Evolutionary conservation across 768 basidiomycete species (phyloP), one percentile per base, ranked within the genome.

Genomic region (Boletus pseudo-olivaceus): DNA sequence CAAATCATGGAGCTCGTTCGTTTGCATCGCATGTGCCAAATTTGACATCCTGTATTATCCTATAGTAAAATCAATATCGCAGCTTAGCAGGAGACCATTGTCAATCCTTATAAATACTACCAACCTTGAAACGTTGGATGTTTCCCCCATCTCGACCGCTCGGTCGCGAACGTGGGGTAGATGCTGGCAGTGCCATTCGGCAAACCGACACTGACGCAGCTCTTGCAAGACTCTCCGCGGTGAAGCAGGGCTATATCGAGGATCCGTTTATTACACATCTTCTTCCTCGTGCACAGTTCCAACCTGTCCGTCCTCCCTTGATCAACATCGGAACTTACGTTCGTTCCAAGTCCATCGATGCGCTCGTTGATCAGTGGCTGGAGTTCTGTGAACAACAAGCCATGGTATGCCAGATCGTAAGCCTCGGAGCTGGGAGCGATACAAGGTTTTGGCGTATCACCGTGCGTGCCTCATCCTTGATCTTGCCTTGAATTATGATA

Each of bases 291-390:
- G 76, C 86, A 3, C 83, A 85, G 62, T 72, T 84, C 27, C 78
- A 81, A 49, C 77, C 80, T 2, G 52, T 69, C 4, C 78, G 88
- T 1, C 87, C 94, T 2, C 96, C 95, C 0, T 72, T 98, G 62
- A 98, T 98, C 76, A 98, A 98, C 68, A 78, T 96, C 40, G 97
- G 97, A 17, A 99, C 97, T 1, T 90, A 88, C 62, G 83, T 96
- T 54, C 82, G 96, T 53, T 84, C 90, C 0, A 76, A 80, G 51
- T 90, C 84, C 7, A 82, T 98, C 35, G 97, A 97, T 62, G 70
- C 72, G 37, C 81, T 96, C 12, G 83, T 95, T 1, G 72, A 82
- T 29, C 70, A 76, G 43, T 94, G 89, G 80, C 60, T 93, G 20
- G 68, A 74, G 17, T 61, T 77, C 17, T 76, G 79, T 1, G 65